Percentiles rank a stretch among this genome's conserved stretches.
Conservation (phyloP, 2,329 filamentous ascomycete genomes). For the Fusarium papillatum region DNA sequence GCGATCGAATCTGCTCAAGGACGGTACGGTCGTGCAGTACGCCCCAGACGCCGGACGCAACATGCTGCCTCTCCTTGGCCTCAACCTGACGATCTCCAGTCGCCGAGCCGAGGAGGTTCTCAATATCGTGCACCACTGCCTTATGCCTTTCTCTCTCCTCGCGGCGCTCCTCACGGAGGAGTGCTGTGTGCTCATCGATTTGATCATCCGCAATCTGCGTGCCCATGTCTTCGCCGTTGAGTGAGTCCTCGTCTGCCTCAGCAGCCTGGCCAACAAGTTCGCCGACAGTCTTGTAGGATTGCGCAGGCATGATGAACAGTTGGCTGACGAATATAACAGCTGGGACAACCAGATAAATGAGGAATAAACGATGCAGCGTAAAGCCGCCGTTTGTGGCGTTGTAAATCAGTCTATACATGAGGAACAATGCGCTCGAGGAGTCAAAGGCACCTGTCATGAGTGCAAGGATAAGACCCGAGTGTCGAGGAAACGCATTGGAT, state of each 20-base stretch:
- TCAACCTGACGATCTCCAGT: slow-evolving; percentile 73
- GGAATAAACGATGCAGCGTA: slow-evolving; percentile 77
- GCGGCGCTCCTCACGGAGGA: slow-evolving; percentile 68
- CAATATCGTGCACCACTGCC: slow-evolving; percentile 77
- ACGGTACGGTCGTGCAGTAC: slow-evolving; percentile 83
- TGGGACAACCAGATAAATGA: slow-evolving; percentile 79
- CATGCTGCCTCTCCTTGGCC: slow-evolving; percentile 78
- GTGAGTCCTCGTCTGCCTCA: slow-evolving; percentile 53
- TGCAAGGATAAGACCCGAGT: slow-evolving; percentile 84
- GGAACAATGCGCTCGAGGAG: slow-evolving; percentile 83
- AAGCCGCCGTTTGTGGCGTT: slow-evolving; percentile 68
- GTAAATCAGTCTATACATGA: slow-evolving; percentile 80
- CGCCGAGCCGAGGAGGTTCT: slow-evolving; percentile 76
- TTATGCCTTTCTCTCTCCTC: slow-evolving; percentile 72
- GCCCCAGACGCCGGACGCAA: slow-evolving; percentile 86
- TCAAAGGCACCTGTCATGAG: slow-evolving; percentile 87
- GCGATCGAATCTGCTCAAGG: slow-evolving; percentile 79
- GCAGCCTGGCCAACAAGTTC: slow-evolving; percentile 85
- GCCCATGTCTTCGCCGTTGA: slow-evolving; percentile 42
- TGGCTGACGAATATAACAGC: slow-evolving; percentile 75
- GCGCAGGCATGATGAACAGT: slow-evolving; percentile 78
- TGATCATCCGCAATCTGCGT: slow-evolving; percentile 62
- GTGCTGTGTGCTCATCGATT: slow-evolving; percentile 68
- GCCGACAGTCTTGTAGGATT: slow-evolving; percentile 87
- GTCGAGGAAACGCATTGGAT: slow-evolving; percentile 84